These are phyloP conservation scores for Yarrowia sp. DNA, from an alignment of 805 yeast genomes.

Conservation along the genomic window DNA sequence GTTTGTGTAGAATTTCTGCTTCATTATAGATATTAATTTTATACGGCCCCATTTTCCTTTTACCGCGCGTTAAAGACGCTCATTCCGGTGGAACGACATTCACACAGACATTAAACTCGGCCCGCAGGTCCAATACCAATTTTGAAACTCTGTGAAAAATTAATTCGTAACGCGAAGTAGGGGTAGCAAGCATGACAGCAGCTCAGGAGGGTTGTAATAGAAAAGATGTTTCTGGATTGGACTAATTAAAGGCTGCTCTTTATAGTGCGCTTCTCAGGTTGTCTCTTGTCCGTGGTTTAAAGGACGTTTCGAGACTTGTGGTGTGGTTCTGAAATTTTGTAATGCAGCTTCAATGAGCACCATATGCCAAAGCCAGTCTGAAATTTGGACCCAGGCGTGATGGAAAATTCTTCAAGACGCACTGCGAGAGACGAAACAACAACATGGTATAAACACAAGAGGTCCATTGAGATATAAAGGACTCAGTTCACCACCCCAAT, in stretches of 20 bases:
- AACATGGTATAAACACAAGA: neutral
- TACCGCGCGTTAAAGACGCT: neutral
- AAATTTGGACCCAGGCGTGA: neutral
- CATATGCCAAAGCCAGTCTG: neutral
- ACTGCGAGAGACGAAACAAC: neutral
- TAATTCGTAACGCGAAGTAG: slow-evolving; percentile 4
- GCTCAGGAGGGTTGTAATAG: neutral
- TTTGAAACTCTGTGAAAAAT: neutral
- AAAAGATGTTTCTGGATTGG: neutral
- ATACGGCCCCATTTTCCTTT: neutral
- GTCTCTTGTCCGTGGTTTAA: neutral
- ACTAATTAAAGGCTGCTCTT: neutral
- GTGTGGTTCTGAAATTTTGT: neutral
- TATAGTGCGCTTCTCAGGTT: no score
- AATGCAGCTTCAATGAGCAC: slow-evolving; percentile 15
- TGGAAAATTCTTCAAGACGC: neutral
- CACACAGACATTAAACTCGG: neutral
- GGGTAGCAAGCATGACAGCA: neutral
- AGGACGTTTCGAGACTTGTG: neutral
- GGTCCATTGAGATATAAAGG: neutral
- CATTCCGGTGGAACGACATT: neutral
- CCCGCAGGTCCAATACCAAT: neutral
- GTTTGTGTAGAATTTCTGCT: neutral
- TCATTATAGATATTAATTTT: neutral
- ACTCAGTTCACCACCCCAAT: neutral